Percentiles rank a stretch among this genome's conserved stretches.
phyloP scores from a whole-genome alignment of 148 eudicot species.

The Suaeda aralocaspica region DNA sequence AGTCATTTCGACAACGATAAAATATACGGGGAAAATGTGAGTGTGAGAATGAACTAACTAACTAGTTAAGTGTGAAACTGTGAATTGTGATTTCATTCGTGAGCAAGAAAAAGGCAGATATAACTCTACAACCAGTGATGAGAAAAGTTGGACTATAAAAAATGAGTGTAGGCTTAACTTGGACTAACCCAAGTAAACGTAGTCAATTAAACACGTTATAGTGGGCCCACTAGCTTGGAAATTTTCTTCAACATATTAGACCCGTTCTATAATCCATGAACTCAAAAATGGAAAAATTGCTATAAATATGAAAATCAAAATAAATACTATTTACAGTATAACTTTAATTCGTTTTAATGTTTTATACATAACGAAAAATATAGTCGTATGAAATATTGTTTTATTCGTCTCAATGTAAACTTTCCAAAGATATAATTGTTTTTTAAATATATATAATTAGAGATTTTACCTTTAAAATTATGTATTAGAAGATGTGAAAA shows the following conservation, averaged over 20 bases:
- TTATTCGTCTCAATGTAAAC: too few relatives aligned
- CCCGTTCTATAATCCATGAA: too few relatives aligned
- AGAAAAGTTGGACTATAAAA: neutral
- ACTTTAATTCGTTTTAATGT: neutral
- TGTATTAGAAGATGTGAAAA: too few relatives aligned
- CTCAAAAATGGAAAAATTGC: neutral
- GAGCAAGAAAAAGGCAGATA: neutral
- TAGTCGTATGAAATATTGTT: too few relatives aligned
- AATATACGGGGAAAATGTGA: too few relatives aligned
- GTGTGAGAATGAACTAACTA: too few relatives aligned
- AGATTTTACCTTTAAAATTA: too few relatives aligned
- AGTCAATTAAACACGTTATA: slow-evolving; percentile 26
- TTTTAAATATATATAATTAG: too few relatives aligned
- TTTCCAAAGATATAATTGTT: too few relatives aligned
- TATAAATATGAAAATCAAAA: neutral
- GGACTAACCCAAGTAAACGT: slow-evolving; percentile 15
- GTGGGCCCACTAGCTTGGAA: slow-evolving; percentile 6
- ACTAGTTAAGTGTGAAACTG: too few relatives aligned
- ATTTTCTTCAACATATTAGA: slow-evolving; percentile 1
- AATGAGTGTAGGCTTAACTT: neutral
- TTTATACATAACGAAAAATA: too few relatives aligned
- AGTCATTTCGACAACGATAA: too few relatives aligned
- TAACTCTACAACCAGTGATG: neutral
- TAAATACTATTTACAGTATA: neutral
- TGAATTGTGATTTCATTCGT: neutral